Percentiles rank a stretch among this genome's conserved stretches.
phyloP scores from a whole-genome alignment of 768 basidiomycete species.

The Auricularia sp. region DNA sequence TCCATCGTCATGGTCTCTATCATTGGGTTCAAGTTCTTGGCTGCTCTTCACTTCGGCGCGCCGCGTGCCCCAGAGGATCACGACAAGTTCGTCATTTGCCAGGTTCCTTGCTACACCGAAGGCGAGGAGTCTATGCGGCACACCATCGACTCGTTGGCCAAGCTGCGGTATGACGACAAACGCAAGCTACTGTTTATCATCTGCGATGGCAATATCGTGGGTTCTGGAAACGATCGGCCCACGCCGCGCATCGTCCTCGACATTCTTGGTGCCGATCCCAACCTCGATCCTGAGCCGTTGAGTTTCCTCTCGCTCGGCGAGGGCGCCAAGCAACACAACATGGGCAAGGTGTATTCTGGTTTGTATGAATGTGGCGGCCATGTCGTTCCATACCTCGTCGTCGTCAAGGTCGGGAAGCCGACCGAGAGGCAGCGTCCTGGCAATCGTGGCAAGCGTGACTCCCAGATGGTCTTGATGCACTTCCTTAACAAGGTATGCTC shows the following conservation, averaged over 20 bases:
- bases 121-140: conserved; percentile 73
- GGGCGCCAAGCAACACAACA: conserved; percentile 92
- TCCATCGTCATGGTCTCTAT: conserved; percentile 89
- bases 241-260: conserved; percentile 95
- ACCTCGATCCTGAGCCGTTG: conserved; percentile 87
- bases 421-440: conserved; percentile 88
- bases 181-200: conserved; percentile 87
- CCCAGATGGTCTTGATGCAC: conserved; percentile 92
- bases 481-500: conserved; percentile 83
- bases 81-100: conserved; percentile 95
- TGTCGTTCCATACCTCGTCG: conserved; percentile 87
- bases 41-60: conserved; percentile 74
- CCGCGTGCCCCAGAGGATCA: conserved; percentile 83
- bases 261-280: conserved; percentile 89
- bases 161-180: conserved; percentile 96
- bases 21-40: conserved; percentile 93
- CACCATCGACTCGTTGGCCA: conserved; percentile 90
- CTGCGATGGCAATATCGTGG: conserved; percentile 97
- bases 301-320: conserved; percentile 91
- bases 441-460: conserved; percentile 97
- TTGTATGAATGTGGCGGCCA: conserved; percentile 90
- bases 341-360: conserved; percentile 96
- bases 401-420: conserved; percentile 92
- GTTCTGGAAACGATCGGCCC: conserved; percentile 90
- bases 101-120: conserved; percentile 98